Evolutionary conservation across 352 stramenopile species (phyloP).

Genomic region (Phytophthora syringae): DNA sequence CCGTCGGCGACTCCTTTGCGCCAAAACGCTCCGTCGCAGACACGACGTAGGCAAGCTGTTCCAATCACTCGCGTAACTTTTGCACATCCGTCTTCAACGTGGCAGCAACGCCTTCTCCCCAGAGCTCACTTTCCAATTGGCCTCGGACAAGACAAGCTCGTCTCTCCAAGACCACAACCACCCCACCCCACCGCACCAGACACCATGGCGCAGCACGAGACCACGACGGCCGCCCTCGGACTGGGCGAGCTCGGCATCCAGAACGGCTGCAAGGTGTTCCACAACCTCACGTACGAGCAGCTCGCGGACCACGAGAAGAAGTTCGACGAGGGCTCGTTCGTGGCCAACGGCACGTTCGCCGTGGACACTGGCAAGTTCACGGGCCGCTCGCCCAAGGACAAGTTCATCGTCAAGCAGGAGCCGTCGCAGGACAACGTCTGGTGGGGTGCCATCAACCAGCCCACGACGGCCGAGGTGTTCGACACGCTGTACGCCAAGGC

Average conservation of each 20-base stretch:
- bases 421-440: constrained; percentile 95
- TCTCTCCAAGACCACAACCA: constrained; percentile 1
- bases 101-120: background rate
- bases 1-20: background rate
- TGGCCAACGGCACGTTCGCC: constrained; percentile 94
- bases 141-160: background rate
- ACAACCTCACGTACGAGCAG: constrained; percentile 97
- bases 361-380: constrained; percentile 99
- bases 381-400: constrained; percentile 98
- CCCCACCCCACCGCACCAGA: constrained; percentile 4
- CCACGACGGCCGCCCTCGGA: constrained; percentile 55
- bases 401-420: constrained; percentile 96
- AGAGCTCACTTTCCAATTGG: constrained; percentile 5
- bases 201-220: constrained; percentile 63
- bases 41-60: too few species aligned
- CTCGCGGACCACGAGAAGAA: constrained; percentile 95
- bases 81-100: too few species aligned
- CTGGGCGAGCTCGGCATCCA: constrained; percentile 92
- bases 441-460: constrained; percentile 97
- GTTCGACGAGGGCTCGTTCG: constrained; percentile 93
- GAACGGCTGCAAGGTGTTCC: constrained; percentile 91
- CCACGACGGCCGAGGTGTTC: constrained; percentile 94
- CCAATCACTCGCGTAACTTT: too few species aligned
- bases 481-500: constrained; percentile 96
- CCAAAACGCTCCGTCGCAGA: background rate